These are phyloP conservation scores for Fusarium proliferatum DNA, from an alignment of 2,329 filamentous ascomycete genomes.

Conservation along the genomic window DNA sequence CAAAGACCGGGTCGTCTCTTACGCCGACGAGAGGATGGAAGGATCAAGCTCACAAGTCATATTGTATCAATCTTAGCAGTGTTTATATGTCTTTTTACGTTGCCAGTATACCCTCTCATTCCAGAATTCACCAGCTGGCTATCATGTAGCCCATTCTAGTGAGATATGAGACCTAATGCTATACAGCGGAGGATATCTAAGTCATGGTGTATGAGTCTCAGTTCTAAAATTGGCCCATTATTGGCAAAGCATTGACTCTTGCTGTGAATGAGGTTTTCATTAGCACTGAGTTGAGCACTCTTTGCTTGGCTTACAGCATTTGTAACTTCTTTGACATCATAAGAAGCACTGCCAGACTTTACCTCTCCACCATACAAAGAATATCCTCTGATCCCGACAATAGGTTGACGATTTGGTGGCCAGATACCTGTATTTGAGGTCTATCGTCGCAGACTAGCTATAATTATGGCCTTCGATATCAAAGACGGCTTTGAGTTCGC, in stretches of 20 bases:
- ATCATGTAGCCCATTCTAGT: fast-evolving
- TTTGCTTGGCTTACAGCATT: not conserved
- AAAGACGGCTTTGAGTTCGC: too few relatives aligned
- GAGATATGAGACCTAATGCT: not conserved
- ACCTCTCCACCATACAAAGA: fast-evolving
- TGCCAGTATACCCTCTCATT: not conserved
- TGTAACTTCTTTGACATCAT: not conserved
- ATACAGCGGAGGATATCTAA: not conserved
- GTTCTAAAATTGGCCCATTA: not conserved
- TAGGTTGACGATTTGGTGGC: not conserved
- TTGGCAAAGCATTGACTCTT: not conserved
- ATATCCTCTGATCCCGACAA: not conserved
- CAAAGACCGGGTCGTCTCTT: slow-evolving; percentile 44
- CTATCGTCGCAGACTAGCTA: not conserved
- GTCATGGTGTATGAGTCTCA: not conserved
- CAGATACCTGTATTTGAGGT: not conserved
- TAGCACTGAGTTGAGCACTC: fast-evolving
- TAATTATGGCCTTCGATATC: not conserved
- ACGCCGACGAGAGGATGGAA: slow-evolving; percentile 45
- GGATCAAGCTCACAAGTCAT: not conserved
- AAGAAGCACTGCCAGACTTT: not conserved
- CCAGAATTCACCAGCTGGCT: not conserved
- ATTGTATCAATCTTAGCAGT: not conserved
- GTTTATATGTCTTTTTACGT: not conserved
- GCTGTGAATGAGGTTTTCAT: not conserved